Base-by-base conservation (phyloP, 257 asterid genomes). In the Galeopsis tetrahit region DNA sequence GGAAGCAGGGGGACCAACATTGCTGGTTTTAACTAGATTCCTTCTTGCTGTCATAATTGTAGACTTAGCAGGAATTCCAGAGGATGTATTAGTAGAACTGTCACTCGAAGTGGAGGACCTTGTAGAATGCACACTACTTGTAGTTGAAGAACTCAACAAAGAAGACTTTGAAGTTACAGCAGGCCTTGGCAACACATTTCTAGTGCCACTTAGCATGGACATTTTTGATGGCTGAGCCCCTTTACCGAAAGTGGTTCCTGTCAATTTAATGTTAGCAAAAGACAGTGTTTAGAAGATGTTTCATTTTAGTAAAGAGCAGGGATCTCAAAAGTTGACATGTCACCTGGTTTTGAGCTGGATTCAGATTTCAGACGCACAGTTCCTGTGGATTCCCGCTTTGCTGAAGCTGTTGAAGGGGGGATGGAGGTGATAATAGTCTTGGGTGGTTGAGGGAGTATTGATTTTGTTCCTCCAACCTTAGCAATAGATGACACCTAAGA, bases 91-190 rank as follows among this genome's bases (percentile, higher is more conserved):
- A 43, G 78, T 83, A 77, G 93, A 85, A 60, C 84, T 76, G 76
- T 85, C 91, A 72, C 83, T 82, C 28, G 88, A 85, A 11, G 82
- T 53, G 59, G 95, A 86, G 79, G 90, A 84, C 85, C 86, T 86
- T 57, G 80, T 42, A 4, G 89, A 74, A 40, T 74, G 93, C 59
- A 80, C 78, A 70, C 67, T 83, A 79, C 75, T 77, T 68, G 88
- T 66, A 55, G 75, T 77, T 21, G 85, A 78, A 76, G 91, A 76
- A 65, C 79, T 69, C 71, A 81, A 48, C 49, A 84, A 79, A 70
- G 96, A 72, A 34, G 84, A 60, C 81, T 75, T 87, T 35, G 82
- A 80, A 36, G 79, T 65, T 53, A 70, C 73, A 59, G 81, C 83
- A 71, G 96, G 86, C 78, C 79, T 89, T 53, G 96, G 92, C 71